Evolutionary conservation across 345 rosid species (phyloP).

Genomic region (Noccaea bulbosa): DNA sequence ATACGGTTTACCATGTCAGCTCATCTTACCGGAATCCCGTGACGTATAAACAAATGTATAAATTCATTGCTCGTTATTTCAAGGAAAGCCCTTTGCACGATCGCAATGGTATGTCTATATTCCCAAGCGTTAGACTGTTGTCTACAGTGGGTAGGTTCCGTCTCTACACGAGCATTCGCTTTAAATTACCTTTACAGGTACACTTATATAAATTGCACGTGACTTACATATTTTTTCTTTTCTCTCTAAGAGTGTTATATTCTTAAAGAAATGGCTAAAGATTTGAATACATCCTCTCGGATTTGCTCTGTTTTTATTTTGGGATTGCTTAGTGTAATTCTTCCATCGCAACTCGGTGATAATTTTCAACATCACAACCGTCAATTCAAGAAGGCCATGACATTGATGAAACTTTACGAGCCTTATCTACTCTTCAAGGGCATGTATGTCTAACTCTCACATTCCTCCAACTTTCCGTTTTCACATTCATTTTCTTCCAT

Average conservation of each 20-base stretch:
- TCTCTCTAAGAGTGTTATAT: too few species aligned
- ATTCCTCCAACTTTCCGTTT: background rate
- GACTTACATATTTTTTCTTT: too few species aligned
- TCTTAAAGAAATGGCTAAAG: too few species aligned
- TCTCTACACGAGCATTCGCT: slow-evolving; percentile 62
- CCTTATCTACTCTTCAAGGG: slow-evolving; percentile 77
- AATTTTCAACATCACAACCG: slow-evolving; percentile 12
- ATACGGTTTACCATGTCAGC: slow-evolving; percentile 64
- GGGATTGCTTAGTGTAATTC: slow-evolving; percentile 4
- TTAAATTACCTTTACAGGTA: slow-evolving; percentile 52
- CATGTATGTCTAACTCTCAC: slow-evolving; percentile 53
- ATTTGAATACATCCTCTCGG: too few species aligned
- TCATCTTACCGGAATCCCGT: slow-evolving; percentile 61
- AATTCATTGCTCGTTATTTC: slow-evolving; percentile 52
- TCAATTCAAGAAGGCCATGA: slow-evolving; percentile 51
- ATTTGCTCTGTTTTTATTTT: background rate
- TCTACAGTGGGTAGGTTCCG: slow-evolving; percentile 62
- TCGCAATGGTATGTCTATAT: slow-evolving; percentile 66
- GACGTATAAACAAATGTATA: slow-evolving; percentile 47
- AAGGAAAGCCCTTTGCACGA: slow-evolving; percentile 60
- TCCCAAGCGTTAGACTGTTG: slow-evolving; percentile 46
- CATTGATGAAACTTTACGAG: slow-evolving; percentile 63
- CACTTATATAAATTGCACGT: too few species aligned
- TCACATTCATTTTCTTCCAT: background rate
- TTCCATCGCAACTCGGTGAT: background rate